These are phyloP conservation scores for Schizothecium vesticola DNA, from an alignment of 495 filamentous ascomycete species.

Conservation along the genomic window DNA sequence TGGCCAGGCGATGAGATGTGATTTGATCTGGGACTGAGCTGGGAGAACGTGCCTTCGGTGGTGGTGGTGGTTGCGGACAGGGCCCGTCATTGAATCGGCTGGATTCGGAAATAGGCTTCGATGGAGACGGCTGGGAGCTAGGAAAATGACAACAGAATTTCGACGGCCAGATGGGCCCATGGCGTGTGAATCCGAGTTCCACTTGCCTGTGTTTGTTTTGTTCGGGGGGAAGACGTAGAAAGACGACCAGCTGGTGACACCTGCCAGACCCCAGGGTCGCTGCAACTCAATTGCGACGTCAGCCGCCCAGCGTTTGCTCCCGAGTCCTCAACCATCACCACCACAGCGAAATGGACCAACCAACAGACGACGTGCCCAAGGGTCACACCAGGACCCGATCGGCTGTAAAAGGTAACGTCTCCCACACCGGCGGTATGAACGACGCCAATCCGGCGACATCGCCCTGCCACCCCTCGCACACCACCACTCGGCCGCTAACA, in stretches of 20 bases:
- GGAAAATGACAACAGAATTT: not conserved
- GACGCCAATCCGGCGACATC: not conserved
- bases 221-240: not conserved
- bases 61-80: no score
- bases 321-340: not conserved
- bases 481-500: not conserved
- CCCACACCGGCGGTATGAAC: not conserved
- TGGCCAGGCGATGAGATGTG: no score
- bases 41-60: no score
- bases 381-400: conserved; percentile 39
- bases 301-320: not conserved
- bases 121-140: not conserved
- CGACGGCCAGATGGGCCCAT: not conserved
- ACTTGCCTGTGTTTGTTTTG: not conserved
- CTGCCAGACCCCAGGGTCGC: not conserved
- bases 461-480: not conserved
- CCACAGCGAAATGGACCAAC: conserved; percentile 29
- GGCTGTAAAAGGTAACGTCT: conserved; percentile 34
- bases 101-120: no score
- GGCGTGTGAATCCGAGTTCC: not conserved
- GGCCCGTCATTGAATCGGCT: no score
- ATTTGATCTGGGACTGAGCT: no score
- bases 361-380: conserved; percentile 18
- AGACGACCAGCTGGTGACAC: not conserved
- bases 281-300: not conserved